Evolutionary conservation across 371 early-diverging fungal genomes (phyloP).

Genomic region (Phascolomyces articulosus): DNA sequence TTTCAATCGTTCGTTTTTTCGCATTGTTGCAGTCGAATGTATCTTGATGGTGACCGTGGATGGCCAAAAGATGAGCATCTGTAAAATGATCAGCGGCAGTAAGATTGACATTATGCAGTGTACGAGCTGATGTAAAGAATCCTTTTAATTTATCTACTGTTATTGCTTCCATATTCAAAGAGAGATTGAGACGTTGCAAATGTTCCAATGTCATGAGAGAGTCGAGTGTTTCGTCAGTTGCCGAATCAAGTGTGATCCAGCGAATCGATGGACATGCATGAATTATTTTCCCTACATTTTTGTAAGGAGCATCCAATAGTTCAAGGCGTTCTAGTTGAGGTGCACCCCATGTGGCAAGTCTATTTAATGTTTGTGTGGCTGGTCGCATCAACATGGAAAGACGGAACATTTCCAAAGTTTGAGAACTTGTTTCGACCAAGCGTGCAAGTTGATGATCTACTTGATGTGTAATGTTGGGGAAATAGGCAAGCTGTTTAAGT

Average conservation of each 20-base stretch:
- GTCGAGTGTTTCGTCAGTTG: background rate
- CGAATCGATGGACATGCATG: conserved; percentile 1
- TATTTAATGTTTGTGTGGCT: background rate
- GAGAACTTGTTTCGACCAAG: background rate
- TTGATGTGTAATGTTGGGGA: background rate
- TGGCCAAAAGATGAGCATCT: background rate
- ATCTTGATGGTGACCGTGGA: background rate
- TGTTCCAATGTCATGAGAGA: background rate
- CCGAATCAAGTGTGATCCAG: background rate
- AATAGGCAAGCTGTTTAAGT: background rate
- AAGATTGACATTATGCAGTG: background rate
- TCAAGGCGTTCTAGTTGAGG: background rate
- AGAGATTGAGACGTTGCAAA: background rate
- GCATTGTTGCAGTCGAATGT: no score
- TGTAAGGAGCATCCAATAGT: background rate
- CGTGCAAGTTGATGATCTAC: background rate
- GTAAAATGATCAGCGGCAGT: conserved; percentile 1
- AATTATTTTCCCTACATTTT: background rate
- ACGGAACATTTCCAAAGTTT: background rate
- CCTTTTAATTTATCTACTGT: background rate
- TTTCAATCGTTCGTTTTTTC: background rate
- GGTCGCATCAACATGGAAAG: background rate
- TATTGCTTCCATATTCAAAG: conserved; percentile 1
- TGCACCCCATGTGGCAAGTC: background rate
- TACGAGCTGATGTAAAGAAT: background rate